A percentile compares a stretch with the other conserved stretches of the same genome.
These are phyloP conservation scores for Helminthosporium solani DNA, from an alignment of 2,329 filamentous ascomycete genomes.

Conservation along the genomic window DNA sequence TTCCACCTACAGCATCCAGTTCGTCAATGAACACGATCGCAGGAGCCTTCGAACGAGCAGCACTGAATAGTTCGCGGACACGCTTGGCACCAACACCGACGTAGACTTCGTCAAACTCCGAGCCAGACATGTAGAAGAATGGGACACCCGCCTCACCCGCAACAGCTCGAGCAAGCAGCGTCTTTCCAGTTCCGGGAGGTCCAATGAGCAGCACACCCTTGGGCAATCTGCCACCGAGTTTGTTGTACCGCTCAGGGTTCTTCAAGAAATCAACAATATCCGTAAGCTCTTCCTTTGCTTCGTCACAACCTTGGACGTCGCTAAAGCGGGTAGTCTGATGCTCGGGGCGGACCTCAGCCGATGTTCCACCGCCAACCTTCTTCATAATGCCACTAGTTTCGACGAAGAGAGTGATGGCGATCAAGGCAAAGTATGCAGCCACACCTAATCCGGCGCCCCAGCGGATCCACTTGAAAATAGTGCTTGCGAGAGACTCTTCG, in stretches of 20 bases:
- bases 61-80: constrained; percentile 86
- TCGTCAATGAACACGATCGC: constrained; percentile 96
- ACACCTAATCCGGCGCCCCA: constrained; percentile 79
- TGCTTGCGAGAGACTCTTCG: constrained; percentile 78
- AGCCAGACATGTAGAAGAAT: constrained; percentile 99
- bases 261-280: constrained; percentile 96
- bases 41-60: constrained; percentile 81
- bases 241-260: constrained; percentile 89
- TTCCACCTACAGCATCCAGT: constrained; percentile 89
- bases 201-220: constrained; percentile 95
- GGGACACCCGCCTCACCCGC: constrained; percentile 96
- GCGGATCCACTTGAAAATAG: constrained; percentile 88
- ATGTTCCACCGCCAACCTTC: constrained; percentile 69
- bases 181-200: constrained; percentile 96
- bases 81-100: constrained; percentile 96
- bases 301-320: constrained; percentile 95
- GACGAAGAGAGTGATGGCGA: constrained; percentile 77
- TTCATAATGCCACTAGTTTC: constrained; percentile 79
- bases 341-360: constrained; percentile 87
- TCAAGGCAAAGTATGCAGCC: constrained; percentile 74
- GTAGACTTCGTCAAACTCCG: constrained; percentile 97
- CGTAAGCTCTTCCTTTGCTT: constrained; percentile 96
- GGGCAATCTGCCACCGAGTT: constrained; percentile 91
- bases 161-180: constrained; percentile 88
- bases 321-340: constrained; percentile 87